A percentile compares a stretch with the other conserved stretches of the same genome.
phyloP scores from a whole-genome alignment of 208 protist genomes.

The Kentomonas sorsogonicus region DNA sequence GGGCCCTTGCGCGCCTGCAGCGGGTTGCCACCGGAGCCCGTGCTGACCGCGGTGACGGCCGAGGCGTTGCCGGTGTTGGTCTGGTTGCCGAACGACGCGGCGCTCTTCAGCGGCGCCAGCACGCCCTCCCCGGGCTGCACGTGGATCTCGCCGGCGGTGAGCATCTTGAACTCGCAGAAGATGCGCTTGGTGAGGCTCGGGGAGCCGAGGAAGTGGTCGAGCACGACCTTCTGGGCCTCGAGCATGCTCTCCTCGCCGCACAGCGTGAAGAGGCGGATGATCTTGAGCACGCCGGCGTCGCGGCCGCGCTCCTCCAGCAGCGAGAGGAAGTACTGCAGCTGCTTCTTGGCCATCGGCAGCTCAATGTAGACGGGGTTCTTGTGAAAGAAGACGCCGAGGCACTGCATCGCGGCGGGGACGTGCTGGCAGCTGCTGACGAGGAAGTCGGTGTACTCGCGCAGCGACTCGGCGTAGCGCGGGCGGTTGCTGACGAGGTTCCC shows the following conservation, averaged over 20 bases:
- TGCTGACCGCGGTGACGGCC: neutral
- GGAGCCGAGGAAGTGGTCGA: conserved; percentile 22
- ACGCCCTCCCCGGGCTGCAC: too few species aligned
- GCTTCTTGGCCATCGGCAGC: conserved; percentile 25
- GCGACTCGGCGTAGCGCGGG: conserved; percentile 20
- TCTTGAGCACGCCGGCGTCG: conserved; percentile 21
- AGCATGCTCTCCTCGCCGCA: conserved; percentile 39
- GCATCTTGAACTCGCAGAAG: conserved; percentile 18
- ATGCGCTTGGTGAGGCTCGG: conserved; percentile 13
- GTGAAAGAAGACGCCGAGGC: conserved; percentile 25
- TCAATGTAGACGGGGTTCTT: conserved; percentile 38
- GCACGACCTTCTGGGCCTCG: conserved; percentile 31
- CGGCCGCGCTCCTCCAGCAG: conserved; percentile 21
- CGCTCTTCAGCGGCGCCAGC: too few species aligned
- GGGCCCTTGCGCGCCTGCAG: neutral
- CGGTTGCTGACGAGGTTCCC: conserved; percentile 23
- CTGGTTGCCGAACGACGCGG: too few species aligned
- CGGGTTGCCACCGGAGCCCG: too few species aligned
- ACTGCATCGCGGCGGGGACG: conserved; percentile 27
- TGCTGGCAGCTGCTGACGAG: conserved; percentile 30
- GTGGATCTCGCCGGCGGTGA: conserved; percentile 5
- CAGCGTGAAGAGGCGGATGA: conserved; percentile 29
- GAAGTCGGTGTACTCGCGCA: conserved; percentile 33
- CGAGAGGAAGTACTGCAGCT: conserved; percentile 28
- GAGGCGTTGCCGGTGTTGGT: neutral